These are phyloP conservation scores for Entomortierella parvispora DNA, from an alignment of 192 early-diverging fungal species.

Conservation along the genomic window DNA sequence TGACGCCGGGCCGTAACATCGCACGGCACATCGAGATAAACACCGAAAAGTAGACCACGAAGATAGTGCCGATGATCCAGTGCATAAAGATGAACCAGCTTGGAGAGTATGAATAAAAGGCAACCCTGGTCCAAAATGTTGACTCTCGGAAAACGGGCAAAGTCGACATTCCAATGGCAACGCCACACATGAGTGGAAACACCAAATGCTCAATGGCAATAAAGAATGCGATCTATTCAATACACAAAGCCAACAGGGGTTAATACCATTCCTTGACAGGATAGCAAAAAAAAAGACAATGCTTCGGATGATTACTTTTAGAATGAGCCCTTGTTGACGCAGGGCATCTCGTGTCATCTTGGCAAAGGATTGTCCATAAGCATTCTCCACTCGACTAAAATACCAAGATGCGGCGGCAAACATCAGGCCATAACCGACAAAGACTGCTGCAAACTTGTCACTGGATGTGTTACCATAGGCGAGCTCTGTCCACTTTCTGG, in stretches of 20 bases:
- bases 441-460: slow-evolving; percentile 66
- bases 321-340: slow-evolving; percentile 63
- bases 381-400: slow-evolving; percentile 44
- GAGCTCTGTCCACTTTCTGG: slow-evolving; percentile 57
- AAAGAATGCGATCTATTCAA: slow-evolving; percentile 84
- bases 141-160: slow-evolving; percentile 77
- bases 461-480: slow-evolving; percentile 60
- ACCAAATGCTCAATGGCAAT: slow-evolving; percentile 85
- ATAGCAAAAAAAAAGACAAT: no score
- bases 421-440: slow-evolving; percentile 70
- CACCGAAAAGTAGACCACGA: slow-evolving; percentile 93
- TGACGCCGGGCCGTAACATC: slow-evolving; percentile 89
- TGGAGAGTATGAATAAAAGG: slow-evolving; percentile 65
- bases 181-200: slow-evolving; percentile 90
- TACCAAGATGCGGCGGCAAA: slow-evolving; percentile 63
- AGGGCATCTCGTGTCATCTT: slow-evolving; percentile 57
- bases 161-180: slow-evolving; percentile 82
- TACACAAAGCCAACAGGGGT: not conserved
- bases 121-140: slow-evolving; percentile 61
- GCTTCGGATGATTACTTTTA: slow-evolving; percentile 62
- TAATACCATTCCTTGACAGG: no score
- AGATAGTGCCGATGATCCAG: slow-evolving; percentile 92
- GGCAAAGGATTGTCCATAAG: slow-evolving; percentile 57
- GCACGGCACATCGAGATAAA: slow-evolving; percentile 85
- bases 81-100: slow-evolving; percentile 77